These are phyloP conservation scores for Micromonas commoda DNA, from an alignment of 139 green algal species.

Conservation along the genomic window DNA sequence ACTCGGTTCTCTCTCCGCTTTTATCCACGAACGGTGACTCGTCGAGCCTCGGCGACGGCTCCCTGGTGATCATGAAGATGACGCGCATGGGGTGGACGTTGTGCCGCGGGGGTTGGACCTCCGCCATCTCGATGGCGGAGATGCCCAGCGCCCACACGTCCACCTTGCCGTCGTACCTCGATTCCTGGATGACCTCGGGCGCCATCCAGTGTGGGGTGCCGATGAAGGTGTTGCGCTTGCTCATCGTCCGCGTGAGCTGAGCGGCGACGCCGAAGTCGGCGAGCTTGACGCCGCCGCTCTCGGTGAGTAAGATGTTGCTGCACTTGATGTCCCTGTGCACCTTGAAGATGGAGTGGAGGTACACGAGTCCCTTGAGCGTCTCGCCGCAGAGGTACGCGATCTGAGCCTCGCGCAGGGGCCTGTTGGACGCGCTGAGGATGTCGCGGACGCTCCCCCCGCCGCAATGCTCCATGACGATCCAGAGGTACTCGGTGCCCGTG, in stretches of 20 bases:
- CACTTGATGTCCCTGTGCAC: constrained; percentile 97
- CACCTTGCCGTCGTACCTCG: constrained; percentile 72
- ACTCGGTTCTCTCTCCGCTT: constrained; percentile 50
- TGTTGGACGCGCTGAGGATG: constrained; percentile 49
- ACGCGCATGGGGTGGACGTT: constrained; percentile 84
- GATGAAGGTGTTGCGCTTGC: constrained; percentile 68
- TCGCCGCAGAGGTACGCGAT: constrained; percentile 49
- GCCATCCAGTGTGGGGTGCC: constrained; percentile 95
- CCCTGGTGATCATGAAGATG: constrained; percentile 89
- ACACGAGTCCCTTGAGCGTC: constrained; percentile 56
- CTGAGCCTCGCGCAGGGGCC: constrained; percentile 54
- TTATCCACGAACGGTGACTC: no score
- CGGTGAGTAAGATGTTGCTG: constrained; percentile 82
- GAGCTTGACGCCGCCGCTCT: constrained; percentile 57
- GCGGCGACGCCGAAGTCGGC: constrained; percentile 48
- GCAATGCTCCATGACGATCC: constrained; percentile 97
- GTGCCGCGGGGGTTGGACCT: constrained; percentile 67
- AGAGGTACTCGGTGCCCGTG: constrained; percentile 65
- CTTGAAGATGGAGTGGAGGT: constrained; percentile 77
- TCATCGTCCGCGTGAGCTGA: constrained; percentile 69
- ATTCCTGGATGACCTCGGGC: constrained; percentile 72
- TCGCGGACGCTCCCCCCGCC: constrained; percentile 67
- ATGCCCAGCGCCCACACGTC: constrained; percentile 96
- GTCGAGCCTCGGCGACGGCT: constrained; percentile 66
- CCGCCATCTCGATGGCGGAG: constrained; percentile 93